A percentile compares a stretch with the other conserved stretches of the same genome.
phyloP scores from a whole-genome alignment of 2,329 filamentous ascomycete genomes.

The Juglanconis oblonga region DNA sequence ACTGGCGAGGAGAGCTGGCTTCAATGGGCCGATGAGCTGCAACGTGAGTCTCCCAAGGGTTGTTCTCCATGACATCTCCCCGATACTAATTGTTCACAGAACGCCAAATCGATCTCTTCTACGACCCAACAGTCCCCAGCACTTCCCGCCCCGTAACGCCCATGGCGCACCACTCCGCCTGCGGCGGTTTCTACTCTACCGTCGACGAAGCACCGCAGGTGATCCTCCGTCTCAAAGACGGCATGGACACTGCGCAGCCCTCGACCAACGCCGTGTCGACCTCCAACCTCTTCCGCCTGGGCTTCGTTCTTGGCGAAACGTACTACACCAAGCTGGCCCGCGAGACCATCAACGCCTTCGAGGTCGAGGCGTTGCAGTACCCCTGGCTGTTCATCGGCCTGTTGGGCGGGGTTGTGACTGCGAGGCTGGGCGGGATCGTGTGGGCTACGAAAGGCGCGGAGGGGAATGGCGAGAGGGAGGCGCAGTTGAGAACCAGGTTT shows the following conservation, averaged over 20 bases:
- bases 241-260: slow-evolving; percentile 89
- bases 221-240: slow-evolving; percentile 87
- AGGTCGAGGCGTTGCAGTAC: slow-evolving; percentile 87
- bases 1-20: slow-evolving; percentile 75
- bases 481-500: slow-evolving; percentile 19
- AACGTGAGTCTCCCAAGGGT: slow-evolving; percentile 50
- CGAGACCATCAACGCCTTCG: slow-evolving; percentile 79
- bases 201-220: slow-evolving; percentile 60
- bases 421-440: slow-evolving; percentile 63
- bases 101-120: slow-evolving; percentile 74
- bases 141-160: slow-evolving; percentile 31
- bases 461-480: slow-evolving; percentile 11
- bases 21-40: slow-evolving; percentile 76
- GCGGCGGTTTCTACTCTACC: slow-evolving; percentile 73
- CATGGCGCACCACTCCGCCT: slow-evolving; percentile 32
- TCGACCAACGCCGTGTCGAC: slow-evolving; percentile 88
- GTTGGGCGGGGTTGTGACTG: slow-evolving; percentile 71
- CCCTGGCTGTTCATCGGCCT: slow-evolving; percentile 87
- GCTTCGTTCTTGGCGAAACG: slow-evolving; percentile 64
- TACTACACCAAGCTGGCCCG: slow-evolving; percentile 63
- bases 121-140: slow-evolving; percentile 53
- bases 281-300: slow-evolving; percentile 80
- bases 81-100: slow-evolving; percentile 39
- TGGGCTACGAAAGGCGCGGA: slow-evolving; percentile 23
- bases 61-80: neutral